Percentiles rank a stretch among this genome's conserved stretches.
Evolutionary conservation across 352 stramenopile species (phyloP).

Genomic region (Pythium aristosporum): DNA sequence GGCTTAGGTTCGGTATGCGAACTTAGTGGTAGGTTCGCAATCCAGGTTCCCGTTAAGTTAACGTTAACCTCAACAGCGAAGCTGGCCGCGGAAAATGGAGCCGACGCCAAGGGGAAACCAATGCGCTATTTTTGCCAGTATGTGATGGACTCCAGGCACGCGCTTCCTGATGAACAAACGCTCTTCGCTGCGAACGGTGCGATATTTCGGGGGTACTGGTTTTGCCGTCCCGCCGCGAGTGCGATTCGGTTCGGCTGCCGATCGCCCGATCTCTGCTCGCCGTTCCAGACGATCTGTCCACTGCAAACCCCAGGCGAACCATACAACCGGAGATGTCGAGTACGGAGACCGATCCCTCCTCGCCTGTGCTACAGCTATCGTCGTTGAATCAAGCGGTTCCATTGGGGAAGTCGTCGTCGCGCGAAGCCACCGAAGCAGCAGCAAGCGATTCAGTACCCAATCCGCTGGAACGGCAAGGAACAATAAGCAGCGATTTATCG

Average conservation of each 20-base stretch:
- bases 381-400: not conserved
- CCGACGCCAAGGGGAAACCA: not conserved
- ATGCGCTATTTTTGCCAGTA: conserved; percentile 7
- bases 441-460: not conserved
- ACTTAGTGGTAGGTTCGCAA: conserved; percentile 1
- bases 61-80: too few relatives aligned
- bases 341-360: not conserved
- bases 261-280: not conserved
- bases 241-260: not conserved
- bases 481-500: conserved; percentile 19
- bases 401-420: too few relatives aligned
- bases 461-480: conserved; percentile 16
- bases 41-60: too few relatives aligned
- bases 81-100: not conserved
- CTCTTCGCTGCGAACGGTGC: not conserved
- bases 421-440: not conserved
- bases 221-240: not conserved
- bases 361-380: not conserved
- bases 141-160: not conserved
- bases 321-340: not conserved
- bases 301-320: not conserved
- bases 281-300: not conserved
- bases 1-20: not conserved
- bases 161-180: not conserved
- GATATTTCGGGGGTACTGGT: not conserved